Conservation (phyloP, 2,329 filamentous ascomycete genomes). For the Colletotrichum higginsianum region DNA sequence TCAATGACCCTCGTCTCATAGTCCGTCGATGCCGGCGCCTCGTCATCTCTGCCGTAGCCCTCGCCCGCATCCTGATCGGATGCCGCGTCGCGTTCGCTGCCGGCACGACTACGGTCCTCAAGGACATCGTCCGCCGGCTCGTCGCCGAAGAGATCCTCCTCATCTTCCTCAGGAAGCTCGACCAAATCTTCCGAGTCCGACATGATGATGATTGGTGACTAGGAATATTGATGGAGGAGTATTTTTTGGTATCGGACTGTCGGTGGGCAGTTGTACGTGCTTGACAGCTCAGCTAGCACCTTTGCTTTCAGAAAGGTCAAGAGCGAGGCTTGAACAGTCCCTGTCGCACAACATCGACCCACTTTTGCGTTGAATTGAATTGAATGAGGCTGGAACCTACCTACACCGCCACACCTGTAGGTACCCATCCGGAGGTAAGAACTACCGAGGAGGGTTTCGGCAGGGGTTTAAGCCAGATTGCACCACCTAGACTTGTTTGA, state of each 20-base stretch:
- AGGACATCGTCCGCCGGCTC: conserved; percentile 71
- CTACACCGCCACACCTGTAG: conserved; percentile 31
- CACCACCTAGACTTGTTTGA: background rate
- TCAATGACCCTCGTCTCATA: conserved; percentile 70
- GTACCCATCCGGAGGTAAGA: conserved; percentile 5
- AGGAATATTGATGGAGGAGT: background rate
- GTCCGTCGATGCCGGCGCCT: conserved; percentile 49
- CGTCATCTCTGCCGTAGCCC: conserved; percentile 61
- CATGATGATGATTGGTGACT: conserved; percentile 54
- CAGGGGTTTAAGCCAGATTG: background rate
- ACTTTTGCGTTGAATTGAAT: conserved; percentile 10
- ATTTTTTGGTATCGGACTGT: background rate
- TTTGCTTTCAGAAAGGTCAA: conserved; percentile 19
- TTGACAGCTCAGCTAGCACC: conserved; percentile 17
- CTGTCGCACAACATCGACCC: conserved; percentile 31
- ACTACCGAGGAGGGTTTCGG: conserved; percentile 6
- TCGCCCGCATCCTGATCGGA: conserved; percentile 65
- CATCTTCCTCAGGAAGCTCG: conserved; percentile 66
- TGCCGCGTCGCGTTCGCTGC: conserved; percentile 73
- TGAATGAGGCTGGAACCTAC: conserved; percentile 27
- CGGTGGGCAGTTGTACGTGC: background rate
- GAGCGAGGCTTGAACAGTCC: conserved; percentile 36
- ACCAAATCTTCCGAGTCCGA: conserved; percentile 70
- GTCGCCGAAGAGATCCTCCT: conserved; percentile 75
- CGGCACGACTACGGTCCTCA: conserved; percentile 69